Conservation (phyloP, 805 yeast species). For the Candida piceae region DNA sequence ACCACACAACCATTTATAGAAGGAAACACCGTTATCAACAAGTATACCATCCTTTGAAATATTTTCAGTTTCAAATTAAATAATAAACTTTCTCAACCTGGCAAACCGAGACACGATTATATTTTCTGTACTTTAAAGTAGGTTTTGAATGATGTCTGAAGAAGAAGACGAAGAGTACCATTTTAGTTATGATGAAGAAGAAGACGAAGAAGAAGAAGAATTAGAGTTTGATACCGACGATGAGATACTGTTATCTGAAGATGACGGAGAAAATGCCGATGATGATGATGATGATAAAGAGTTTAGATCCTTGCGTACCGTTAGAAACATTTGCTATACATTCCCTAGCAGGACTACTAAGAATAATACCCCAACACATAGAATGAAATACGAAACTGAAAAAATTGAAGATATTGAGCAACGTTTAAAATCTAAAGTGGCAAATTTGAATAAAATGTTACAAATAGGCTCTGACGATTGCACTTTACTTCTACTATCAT, state of each 20-base stretch:
- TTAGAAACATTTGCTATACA: conserved; percentile 13
- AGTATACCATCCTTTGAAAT: too few relatives aligned
- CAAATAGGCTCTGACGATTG: conserved; percentile 36
- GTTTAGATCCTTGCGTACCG: conserved; percentile 12
- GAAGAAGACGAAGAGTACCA: conserved; percentile 14
- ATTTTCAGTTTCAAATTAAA: too few relatives aligned
- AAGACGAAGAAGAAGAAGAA: conserved; percentile 12
- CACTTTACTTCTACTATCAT: conserved; percentile 40
- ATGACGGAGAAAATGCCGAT: conserved; percentile 16
- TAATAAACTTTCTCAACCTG: too few relatives aligned
- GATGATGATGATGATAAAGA: conserved; percentile 17
- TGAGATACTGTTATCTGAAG: conserved; percentile 22
- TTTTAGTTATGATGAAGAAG: conserved; percentile 19
- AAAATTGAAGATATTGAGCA: conserved; percentile 29
- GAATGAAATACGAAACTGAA: conserved; percentile 25
- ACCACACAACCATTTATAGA: too few relatives aligned
- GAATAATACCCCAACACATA: conserved; percentile 20
- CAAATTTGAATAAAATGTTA: conserved; percentile 32
- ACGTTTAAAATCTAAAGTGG: conserved; percentile 24
- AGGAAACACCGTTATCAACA: too few relatives aligned
- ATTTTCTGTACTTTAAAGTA: too few relatives aligned
- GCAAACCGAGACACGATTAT: too few relatives aligned
- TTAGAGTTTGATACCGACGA: conserved; percentile 12
- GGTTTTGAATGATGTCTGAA: conserved; percentile 4
- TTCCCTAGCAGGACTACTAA: conserved; percentile 16